phyloP scores from a whole-genome alignment of 768 basidiomycete genomes.

The Cytidiella melzeri region DNA sequence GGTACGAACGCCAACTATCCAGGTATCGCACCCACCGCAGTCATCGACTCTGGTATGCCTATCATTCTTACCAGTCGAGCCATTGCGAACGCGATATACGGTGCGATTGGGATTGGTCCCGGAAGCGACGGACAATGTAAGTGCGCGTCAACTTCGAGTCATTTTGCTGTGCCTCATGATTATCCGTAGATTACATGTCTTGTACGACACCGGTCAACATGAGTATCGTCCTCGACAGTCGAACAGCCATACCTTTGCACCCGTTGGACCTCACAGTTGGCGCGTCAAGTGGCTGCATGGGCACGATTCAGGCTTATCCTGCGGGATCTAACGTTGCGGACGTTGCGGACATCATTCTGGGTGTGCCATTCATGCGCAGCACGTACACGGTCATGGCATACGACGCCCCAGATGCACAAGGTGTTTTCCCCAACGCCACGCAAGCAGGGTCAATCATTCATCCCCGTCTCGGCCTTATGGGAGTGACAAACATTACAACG shows the following conservation, averaged over 20 bases:
- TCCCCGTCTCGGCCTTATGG: conserved; percentile 54
- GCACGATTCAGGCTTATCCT: conserved; percentile 57
- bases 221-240: conserved; percentile 57
- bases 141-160: too few species aligned
- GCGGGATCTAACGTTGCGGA: conserved; percentile 31
- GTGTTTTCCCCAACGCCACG: conserved; percentile 34
- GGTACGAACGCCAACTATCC: conserved; percentile 32
- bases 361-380: conserved; percentile 72
- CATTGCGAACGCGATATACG: conserved; percentile 74
- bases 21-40: conserved; percentile 47
- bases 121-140: conserved; percentile 57
- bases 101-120: conserved; percentile 59
- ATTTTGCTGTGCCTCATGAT: too few species aligned
- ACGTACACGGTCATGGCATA: conserved; percentile 76
- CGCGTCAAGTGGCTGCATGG: conserved; percentile 44
- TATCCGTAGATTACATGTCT: conserved; percentile 59
- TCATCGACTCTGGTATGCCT: conserved; percentile 71
- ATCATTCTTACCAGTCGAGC: conserved; percentile 52
- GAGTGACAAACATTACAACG: conserved; percentile 52
- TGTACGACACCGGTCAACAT: conserved; percentile 69
- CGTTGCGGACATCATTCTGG: conserved; percentile 69
- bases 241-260: conserved; percentile 54
- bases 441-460: conserved; percentile 15
- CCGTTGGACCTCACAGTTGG: conserved; percentile 58
- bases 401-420: conserved; percentile 37